phyloP scores from a whole-genome alignment of 306 rosid species.

The Casuarina cunninghamiana region DNA sequence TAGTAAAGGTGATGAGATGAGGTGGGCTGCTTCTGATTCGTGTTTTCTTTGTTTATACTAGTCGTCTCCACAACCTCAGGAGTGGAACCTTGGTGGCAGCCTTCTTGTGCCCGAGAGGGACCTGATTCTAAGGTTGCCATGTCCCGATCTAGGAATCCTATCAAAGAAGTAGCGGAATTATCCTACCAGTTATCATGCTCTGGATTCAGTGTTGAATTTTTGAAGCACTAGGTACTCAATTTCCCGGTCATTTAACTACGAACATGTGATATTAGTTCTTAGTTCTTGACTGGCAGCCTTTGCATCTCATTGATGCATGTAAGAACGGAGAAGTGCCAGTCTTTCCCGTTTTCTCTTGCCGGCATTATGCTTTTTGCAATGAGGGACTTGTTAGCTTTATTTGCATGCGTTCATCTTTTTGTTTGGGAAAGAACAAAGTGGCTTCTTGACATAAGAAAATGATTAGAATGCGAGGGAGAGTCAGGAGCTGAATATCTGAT shows the following conservation, averaged over 20 bases:
- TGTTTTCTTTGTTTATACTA: conserved; percentile 40
- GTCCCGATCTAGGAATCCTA: conserved; percentile 41
- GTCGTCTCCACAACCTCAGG: too few species aligned
- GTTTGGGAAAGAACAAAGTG: too few species aligned
- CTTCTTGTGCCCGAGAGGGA: conserved; percentile 5
- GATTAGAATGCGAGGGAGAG: neutral
- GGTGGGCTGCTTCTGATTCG: conserved; percentile 52
- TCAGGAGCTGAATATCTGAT: neutral
- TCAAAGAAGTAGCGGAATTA: conserved; percentile 31
- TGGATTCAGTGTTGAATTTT: neutral
- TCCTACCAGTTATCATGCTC: conserved; percentile 36
- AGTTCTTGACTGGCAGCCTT: too few species aligned
- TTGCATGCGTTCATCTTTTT: too few species aligned
- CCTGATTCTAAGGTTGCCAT: conserved; percentile 43
- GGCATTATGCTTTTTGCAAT: conserved; percentile 6
- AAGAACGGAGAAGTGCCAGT: too few species aligned
- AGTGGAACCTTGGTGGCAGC: too few species aligned
- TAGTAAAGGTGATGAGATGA: conserved; percentile 39
- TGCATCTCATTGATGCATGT: too few species aligned
- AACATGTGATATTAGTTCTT: too few species aligned
- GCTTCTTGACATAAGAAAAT: too few species aligned
- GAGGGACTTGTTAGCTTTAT: neutral
- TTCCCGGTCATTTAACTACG: too few species aligned
- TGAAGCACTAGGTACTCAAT: too few species aligned
- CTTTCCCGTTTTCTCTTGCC: too few species aligned